These are phyloP conservation scores for Aegilops tauschii DNA, from an alignment of 176 grass and related monocot species.

Conservation along the genomic window DNA sequence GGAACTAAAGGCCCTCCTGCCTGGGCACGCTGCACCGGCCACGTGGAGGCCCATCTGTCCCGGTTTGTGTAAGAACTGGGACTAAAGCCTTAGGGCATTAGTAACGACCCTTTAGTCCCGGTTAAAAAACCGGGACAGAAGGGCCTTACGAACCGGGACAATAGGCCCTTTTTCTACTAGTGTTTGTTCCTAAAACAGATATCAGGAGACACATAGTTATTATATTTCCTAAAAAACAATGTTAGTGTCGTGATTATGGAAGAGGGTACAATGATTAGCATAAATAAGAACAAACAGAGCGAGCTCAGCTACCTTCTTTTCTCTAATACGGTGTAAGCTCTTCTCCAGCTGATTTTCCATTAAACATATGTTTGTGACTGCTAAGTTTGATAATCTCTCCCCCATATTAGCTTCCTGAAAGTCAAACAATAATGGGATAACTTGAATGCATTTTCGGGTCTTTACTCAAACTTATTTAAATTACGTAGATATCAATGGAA, in stretches of 20 bases:
- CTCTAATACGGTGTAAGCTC: background rate
- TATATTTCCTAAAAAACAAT: too few relatives aligned
- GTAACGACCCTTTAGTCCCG: too few relatives aligned
- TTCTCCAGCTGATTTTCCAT: background rate
- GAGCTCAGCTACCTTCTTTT: background rate
- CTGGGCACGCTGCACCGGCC: too few relatives aligned
- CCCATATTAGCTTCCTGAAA: background rate
- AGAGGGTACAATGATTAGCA: background rate
- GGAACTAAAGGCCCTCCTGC: too few relatives aligned
- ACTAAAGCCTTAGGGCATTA: too few relatives aligned
- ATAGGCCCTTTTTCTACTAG: too few relatives aligned
- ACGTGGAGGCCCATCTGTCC: too few relatives aligned
- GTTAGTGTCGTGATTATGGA: background rate
- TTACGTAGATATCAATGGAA: background rate
- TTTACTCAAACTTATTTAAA: background rate
- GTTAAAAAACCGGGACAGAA: too few relatives aligned
- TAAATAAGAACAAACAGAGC: background rate
- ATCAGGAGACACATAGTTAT: background rate
- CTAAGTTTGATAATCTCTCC: background rate
- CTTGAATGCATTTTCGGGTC: background rate
- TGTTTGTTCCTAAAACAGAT: background rate
- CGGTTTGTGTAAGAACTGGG: too few relatives aligned
- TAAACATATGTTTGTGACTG: background rate
- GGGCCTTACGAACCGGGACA: too few relatives aligned
- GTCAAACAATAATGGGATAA: too few relatives aligned